Conservation (phyloP, 305 asterid genomes). For the Fraxinus greggii region DNA sequence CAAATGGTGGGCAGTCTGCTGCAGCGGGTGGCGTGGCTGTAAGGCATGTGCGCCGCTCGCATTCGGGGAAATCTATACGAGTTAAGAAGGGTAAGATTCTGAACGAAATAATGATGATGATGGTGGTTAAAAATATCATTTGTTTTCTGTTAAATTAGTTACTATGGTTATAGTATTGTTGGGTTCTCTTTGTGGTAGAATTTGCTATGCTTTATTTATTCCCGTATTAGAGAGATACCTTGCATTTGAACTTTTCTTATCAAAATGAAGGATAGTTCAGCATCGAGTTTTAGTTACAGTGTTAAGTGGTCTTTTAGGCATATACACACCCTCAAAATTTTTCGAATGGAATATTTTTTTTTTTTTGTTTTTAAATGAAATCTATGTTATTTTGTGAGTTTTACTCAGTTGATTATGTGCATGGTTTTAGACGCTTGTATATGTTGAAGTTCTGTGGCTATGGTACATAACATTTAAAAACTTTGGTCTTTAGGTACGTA, state of each 20-base stretch:
- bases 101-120: not conserved
- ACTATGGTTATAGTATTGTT: not conserved
- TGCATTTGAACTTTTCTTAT: not conserved
- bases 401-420: not conserved
- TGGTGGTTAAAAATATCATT: not conserved
- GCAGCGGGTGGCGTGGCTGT: constrained; percentile 62
- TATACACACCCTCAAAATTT: not conserved
- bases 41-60: constrained; percentile 78
- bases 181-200: not conserved
- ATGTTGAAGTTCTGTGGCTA: not conserved
- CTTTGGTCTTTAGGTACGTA: not conserved
- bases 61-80: constrained; percentile 72
- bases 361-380: not conserved
- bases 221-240: not conserved
- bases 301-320: not conserved
- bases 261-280: not conserved
- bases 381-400: not conserved
- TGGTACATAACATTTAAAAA: not conserved
- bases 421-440: not conserved
- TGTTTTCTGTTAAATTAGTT: not conserved
- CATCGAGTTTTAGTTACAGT: not conserved
- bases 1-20: constrained; percentile 60
- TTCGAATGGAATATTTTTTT: not conserved
- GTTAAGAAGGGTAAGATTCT: constrained; percentile 74
- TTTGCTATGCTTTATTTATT: not conserved